Evolutionary conservation across 345 rosid genomes (phyloP).

Genomic region (Camelina neglecta): DNA sequence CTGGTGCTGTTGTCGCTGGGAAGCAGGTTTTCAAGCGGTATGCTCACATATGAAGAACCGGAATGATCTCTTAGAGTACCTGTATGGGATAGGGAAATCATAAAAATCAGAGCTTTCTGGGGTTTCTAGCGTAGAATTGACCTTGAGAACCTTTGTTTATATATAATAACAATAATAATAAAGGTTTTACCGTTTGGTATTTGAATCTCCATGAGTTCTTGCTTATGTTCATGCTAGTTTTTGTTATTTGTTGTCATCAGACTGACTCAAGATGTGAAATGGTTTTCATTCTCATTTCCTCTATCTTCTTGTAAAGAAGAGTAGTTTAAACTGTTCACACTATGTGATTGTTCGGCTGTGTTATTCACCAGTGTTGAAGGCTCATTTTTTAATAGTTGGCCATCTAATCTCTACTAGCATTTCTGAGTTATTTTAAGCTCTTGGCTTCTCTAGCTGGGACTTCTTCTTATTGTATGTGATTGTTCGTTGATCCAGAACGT

Average conservation of each 20-base stretch:
- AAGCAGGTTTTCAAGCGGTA: conserved; percentile 79
- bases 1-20: conserved; percentile 74
- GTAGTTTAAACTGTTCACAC: background rate
- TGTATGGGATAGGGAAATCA: conserved; percentile 10
- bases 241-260: background rate
- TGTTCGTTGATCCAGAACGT: background rate
- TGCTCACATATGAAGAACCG: conserved; percentile 56
- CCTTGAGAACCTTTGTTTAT: conserved; percentile 17
- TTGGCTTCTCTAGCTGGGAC: conserved; percentile 13
- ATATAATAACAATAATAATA: background rate
- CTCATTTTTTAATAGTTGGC: conserved; percentile 22
- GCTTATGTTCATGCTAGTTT: conserved; percentile 6
- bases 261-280: conserved; percentile 1
- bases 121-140: conserved; percentile 19
- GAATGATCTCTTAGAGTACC: background rate
- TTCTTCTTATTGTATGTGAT: conserved; percentile 6
- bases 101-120: conserved; percentile 23
- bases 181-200: conserved; percentile 10
- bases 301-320: background rate
- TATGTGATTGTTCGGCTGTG: conserved; percentile 18
- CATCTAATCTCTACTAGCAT: background rate
- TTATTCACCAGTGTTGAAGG: conserved; percentile 1
- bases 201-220: conserved; percentile 25
- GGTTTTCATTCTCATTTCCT: conserved; percentile 6
- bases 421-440: background rate